Conservation (phyloP, 2,329 filamentous ascomycete genomes). For the Clonostachys rosea region DNA sequence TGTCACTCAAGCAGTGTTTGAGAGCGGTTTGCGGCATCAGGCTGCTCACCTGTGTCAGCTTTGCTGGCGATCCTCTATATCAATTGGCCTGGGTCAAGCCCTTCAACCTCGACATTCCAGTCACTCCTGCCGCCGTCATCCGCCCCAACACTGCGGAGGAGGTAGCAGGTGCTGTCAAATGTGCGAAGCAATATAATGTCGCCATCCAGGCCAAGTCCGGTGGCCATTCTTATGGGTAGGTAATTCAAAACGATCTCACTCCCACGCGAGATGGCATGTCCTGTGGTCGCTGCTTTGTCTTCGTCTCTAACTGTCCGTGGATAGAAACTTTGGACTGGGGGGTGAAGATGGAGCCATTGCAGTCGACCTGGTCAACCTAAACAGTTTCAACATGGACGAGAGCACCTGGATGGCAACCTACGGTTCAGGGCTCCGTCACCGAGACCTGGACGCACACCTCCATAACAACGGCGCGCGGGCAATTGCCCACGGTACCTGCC, state of each 20-base stretch:
- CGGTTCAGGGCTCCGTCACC: conserved; percentile 47
- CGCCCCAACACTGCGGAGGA: conserved; percentile 47
- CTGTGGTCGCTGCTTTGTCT: neutral
- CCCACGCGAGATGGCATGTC: neutral
- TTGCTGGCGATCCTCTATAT: conserved; percentile 35
- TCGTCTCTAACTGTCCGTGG: too few species aligned
- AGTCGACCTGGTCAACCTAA: conserved; percentile 49
- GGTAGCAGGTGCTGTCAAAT: conserved; percentile 52
- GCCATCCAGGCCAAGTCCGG: conserved; percentile 60
- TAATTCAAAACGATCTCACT: neutral
- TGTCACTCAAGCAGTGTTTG: conserved; percentile 36
- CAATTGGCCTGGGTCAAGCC: conserved; percentile 43
- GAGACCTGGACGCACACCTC: conserved; percentile 43
- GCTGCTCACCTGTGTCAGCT: conserved; percentile 37
- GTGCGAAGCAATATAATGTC: conserved; percentile 41
- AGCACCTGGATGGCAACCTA: conserved; percentile 48
- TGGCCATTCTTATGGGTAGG: conserved; percentile 59
- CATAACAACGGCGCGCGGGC: conserved; percentile 48
- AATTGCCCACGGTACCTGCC: conserved; percentile 55
- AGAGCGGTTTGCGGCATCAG: conserved; percentile 38
- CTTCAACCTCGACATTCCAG: conserved; percentile 45
- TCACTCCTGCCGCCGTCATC: conserved; percentile 51
- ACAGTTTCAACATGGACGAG: conserved; percentile 47
- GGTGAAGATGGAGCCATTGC: conserved; percentile 45
- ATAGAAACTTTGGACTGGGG: conserved; percentile 37